Conservation (phyloP, 257 asterid genomes). For the Rhazya stricta region DNA sequence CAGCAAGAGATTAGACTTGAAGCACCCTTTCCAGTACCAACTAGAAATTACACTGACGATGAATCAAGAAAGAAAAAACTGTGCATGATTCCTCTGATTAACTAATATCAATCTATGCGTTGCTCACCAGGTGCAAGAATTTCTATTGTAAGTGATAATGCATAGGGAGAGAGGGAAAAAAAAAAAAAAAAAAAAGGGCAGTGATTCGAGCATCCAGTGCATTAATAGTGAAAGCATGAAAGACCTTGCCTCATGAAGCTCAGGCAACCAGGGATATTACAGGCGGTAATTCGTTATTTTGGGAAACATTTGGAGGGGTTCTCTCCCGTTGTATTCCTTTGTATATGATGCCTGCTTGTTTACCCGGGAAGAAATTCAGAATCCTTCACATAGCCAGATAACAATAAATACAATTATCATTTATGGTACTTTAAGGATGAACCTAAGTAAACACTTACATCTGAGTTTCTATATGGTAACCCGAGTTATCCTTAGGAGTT, state of each 20-base stretch:
- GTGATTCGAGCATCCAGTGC: neutral
- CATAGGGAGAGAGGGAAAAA: too few species aligned
- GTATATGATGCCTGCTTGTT: constrained; percentile 65
- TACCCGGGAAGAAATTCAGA: constrained; percentile 77
- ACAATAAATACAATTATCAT: constrained; percentile 14
- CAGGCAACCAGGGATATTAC: neutral
- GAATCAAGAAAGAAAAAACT: too few species aligned
- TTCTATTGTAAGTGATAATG: neutral
- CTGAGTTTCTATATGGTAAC: constrained; percentile 69
- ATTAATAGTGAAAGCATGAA: neutral
- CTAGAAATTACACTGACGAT: too few species aligned
- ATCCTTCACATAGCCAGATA: constrained; percentile 41
- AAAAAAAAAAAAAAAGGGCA: too few species aligned
- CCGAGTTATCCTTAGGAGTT: constrained; percentile 52
- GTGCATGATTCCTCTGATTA: too few species aligned
- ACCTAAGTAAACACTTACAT: constrained; percentile 39
- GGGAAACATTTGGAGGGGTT: neutral
- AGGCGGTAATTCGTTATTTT: neutral
- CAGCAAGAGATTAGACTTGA: neutral
- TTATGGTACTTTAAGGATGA: neutral
- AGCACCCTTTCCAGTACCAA: neutral
- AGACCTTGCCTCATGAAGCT: neutral
- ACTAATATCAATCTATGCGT: neutral
- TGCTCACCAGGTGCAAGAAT: neutral
- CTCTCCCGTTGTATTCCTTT: constrained; percentile 28